Evolutionary conservation across 805 yeast genomes (phyloP), one percentile per base, ranked within the genome.

Genomic region (Kazachstania viticola): DNA sequence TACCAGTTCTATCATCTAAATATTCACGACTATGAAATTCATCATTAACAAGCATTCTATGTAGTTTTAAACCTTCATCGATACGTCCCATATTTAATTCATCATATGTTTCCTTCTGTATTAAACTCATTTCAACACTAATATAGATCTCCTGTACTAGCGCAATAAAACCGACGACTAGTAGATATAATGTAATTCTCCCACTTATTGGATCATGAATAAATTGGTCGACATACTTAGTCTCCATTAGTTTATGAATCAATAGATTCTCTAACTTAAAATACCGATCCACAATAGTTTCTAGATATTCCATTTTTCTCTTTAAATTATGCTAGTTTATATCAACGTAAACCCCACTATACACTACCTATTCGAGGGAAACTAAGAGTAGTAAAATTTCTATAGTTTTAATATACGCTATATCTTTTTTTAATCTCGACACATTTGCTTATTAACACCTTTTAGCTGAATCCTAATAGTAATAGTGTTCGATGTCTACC

Each of bases 1-100:
- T 49, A 7, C 56, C 57, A 22, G 49, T 41, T 35, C 48, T 48
- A 18, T 49, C 51, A 32, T 56, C 57, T 12, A 40, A 30, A 37
- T 48, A 45, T 37, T 55, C 58, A 27, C 42, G 45, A 19, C 55
- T 44, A 35, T 55, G 59, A 31, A 42, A 56, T 9, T 54, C 55
- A 32, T 56, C 58, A 36, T 46, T 49, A 13, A 42, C 30, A 9
- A 56, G 33, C 43, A 55, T 39, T 25, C 48, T 48, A 29, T 54
- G 58, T 27, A 51, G 37, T 31, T 42, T 46, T 26, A 51, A 34
- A 12, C 45, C 39, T 27, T 54, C 58, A 33, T 54, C 54, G 14
- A 54, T 48, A 9, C 37, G 38, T 6, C 56, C 54, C 9, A 40
- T 40, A 35, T 48, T 54, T 24, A 56, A 31, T 31, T 52, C 53